Conservation (phyloP, 805 yeast species). For the Kluyveromyces aestuarii region DNA sequence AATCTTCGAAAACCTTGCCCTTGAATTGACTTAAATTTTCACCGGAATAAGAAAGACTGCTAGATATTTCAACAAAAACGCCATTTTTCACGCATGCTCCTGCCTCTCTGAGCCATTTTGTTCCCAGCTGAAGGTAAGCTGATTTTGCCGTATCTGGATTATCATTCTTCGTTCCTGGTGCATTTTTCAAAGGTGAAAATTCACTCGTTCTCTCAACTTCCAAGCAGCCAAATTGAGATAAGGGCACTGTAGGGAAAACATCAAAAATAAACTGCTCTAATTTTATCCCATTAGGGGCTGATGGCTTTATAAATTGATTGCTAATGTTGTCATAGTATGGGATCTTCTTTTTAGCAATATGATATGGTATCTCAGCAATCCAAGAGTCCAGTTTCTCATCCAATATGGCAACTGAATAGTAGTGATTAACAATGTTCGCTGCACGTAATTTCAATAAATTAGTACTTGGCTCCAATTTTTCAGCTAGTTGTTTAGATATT, state of each 20-base stretch:
- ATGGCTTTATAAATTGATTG: constrained; percentile 49
- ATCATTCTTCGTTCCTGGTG: constrained; percentile 72
- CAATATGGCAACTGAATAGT: constrained; percentile 76
- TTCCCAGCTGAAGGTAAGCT: constrained; percentile 57
- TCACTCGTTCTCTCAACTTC: constrained; percentile 83
- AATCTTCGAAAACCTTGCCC: constrained; percentile 34
- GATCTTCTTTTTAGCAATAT: constrained; percentile 87
- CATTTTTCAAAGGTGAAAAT: constrained; percentile 91
- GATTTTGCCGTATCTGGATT: constrained; percentile 73
- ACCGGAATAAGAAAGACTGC: constrained; percentile 64
- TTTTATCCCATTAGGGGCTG: constrained; percentile 80
- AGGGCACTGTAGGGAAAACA: constrained; percentile 71
- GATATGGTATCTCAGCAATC: constrained; percentile 78
- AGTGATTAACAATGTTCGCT: constrained; percentile 95
- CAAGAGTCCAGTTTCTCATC: constrained; percentile 51
- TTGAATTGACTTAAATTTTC: constrained; percentile 54
- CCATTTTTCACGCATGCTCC: constrained; percentile 54
- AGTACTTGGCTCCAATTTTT: constrained; percentile 45
- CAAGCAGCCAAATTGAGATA: constrained; percentile 74
- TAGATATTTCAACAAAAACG: constrained; percentile 65
- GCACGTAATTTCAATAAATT: constrained; percentile 73
- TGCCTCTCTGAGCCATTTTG: constrained; percentile 58
- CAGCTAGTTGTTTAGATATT: constrained; percentile 65
- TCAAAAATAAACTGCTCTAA: constrained; percentile 96
- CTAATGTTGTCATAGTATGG: constrained; percentile 43